phyloP scores from a whole-genome alignment of 2,329 filamentous ascomycete species.

The Fusarium longipes region DNA sequence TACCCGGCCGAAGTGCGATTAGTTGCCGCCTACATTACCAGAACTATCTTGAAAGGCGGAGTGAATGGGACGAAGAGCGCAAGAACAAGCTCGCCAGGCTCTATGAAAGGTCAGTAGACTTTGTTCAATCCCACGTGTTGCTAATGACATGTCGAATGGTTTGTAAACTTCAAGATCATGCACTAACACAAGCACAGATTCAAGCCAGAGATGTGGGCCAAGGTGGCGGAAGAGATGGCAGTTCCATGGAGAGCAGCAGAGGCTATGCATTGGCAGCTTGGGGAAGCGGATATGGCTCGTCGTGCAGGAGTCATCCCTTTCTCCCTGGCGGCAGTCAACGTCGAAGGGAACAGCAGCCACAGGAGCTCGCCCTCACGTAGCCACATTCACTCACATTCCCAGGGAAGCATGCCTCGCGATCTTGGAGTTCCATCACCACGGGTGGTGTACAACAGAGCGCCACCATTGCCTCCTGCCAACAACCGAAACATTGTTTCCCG shows the following conservation, averaged over 20 bases:
- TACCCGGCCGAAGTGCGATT: constrained; percentile 92
- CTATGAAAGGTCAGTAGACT: constrained; percentile 83
- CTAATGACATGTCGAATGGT: background rate
- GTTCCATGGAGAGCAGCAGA: constrained; percentile 96
- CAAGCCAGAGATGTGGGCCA: constrained; percentile 98
- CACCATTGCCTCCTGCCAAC: constrained; percentile 46
- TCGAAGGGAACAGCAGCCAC: constrained; percentile 56
- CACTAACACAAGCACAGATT: constrained; percentile 69
- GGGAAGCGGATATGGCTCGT: constrained; percentile 92
- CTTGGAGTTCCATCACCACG: constrained; percentile 56
- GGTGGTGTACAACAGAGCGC: constrained; percentile 54
- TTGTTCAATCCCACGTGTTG: background rate
- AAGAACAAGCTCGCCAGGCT: constrained; percentile 96
- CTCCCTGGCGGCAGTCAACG: constrained; percentile 69
- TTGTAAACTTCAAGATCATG: background rate
- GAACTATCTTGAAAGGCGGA: constrained; percentile 92
- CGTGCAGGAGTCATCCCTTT: constrained; percentile 92
- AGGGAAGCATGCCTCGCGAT: constrained; percentile 59
- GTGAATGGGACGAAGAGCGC: constrained; percentile 96
- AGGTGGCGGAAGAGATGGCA: constrained; percentile 93
- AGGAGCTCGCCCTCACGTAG: constrained; percentile 54
- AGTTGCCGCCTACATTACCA: constrained; percentile 96
- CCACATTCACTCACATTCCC: constrained; percentile 59
- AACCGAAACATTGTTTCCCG: constrained; percentile 55
- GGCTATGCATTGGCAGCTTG: constrained; percentile 98